These are phyloP conservation scores for Striga hermonthica DNA, from an alignment of 305 asterid species.

Conservation along the genomic window DNA sequence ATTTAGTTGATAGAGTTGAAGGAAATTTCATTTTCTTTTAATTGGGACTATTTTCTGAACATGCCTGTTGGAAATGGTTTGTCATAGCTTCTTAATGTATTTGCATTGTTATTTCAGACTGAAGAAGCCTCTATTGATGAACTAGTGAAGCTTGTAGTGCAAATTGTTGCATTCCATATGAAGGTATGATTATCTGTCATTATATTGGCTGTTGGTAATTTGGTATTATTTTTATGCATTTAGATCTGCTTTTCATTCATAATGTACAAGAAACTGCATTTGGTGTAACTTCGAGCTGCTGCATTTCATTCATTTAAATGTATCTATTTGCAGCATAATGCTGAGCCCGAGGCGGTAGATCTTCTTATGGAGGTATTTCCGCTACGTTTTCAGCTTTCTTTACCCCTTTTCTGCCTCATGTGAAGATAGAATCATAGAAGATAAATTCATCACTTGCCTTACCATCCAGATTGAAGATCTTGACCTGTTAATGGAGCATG, in stretches of 20 bases:
- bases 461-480: conserved; percentile 83
- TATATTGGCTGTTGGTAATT: not conserved
- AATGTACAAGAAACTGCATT: conserved; percentile 4
- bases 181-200: conserved; percentile 47
- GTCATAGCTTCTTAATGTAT: conserved; percentile 22
- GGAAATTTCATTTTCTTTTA: not conserved
- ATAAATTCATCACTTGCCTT: conserved; percentile 19
- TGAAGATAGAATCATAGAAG: not conserved
- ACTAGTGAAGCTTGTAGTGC: conserved; percentile 86
- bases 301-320: conserved; percentile 24
- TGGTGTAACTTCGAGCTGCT: conserved; percentile 9
- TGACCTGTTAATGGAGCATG: conserved; percentile 76
- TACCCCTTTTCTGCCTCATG: not conserved
- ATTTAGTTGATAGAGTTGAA: conserved; percentile 11
- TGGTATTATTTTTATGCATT: not conserved
- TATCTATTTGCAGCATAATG: conserved; percentile 78
- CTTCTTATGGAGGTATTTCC: conserved; percentile 91
- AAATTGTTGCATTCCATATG: conserved; percentile 95
- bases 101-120: conserved; percentile 42
- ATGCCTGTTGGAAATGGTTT: not conserved
- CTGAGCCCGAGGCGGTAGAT: conserved; percentile 99
- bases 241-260: not conserved
- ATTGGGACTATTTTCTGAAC: not conserved
- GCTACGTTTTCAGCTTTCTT: conserved; percentile 11
- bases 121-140: conserved; percentile 75